phyloP scores from a whole-genome alignment of 2,329 filamentous ascomycete genomes.

The Sarocladium oryzae region DNA sequence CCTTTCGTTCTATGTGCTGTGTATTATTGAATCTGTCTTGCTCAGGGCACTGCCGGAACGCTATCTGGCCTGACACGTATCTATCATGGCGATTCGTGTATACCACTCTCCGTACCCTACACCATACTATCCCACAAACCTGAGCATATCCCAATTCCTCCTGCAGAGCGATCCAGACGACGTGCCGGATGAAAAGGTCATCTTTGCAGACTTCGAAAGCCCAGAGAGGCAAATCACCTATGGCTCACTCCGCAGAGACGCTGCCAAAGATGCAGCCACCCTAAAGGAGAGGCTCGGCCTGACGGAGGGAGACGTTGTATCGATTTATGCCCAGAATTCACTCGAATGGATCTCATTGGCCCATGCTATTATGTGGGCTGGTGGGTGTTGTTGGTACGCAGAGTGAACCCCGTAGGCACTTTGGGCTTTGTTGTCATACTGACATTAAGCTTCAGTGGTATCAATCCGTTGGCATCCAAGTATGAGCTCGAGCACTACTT shows the following conservation, averaged over 20 bases:
- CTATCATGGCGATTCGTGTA: slow-evolving; percentile 2
- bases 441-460: slow-evolving; percentile 12
- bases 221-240: slow-evolving; percentile 14
- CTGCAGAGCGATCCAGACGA: slow-evolving; percentile 19
- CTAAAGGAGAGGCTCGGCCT: slow-evolving; percentile 10
- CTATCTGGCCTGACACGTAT: no score
- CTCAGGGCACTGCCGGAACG: no score
- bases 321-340: slow-evolving; percentile 18
- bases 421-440: no score
- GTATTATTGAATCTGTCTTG: no score
- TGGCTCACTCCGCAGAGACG: slow-evolving; percentile 12
- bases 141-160: slow-evolving; percentile 19
- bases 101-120: slow-evolving; percentile 16
- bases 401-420: no score
- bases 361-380: slow-evolving; percentile 18
- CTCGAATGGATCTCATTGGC: slow-evolving; percentile 16
- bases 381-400: slow-evolving; percentile 17
- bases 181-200: slow-evolving; percentile 14
- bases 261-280: slow-evolving; percentile 14
- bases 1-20: no score
- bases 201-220: slow-evolving; percentile 18
- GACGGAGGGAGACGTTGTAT: slow-evolving; percentile 15
- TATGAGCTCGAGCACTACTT: slow-evolving; percentile 19
- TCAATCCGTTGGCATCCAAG: slow-evolving; percentile 18
- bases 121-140: slow-evolving; percentile 14